Conservation (phyloP, 805 yeast species). For the Brettanomyces nanus region DNA sequence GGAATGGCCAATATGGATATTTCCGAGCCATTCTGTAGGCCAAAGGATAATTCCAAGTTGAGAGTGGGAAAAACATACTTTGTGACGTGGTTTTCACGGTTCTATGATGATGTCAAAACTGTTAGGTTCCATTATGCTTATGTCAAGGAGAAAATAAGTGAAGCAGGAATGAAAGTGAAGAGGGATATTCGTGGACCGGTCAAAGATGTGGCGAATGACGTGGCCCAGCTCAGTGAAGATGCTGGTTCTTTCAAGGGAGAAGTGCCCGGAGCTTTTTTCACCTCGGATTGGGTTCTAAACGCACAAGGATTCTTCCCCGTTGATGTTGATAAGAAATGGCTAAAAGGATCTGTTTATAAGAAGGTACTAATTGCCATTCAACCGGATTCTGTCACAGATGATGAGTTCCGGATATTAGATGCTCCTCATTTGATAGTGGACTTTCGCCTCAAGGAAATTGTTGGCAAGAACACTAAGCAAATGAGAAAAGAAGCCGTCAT, state of each 20-base stretch:
- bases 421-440: conserved; percentile 36
- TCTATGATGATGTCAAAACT: conserved; percentile 49
- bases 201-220: conserved; percentile 9
- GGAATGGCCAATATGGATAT: conserved; percentile 46
- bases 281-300: conserved; percentile 63
- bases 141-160: conserved; percentile 45
- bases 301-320: conserved; percentile 58
- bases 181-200: conserved; percentile 9
- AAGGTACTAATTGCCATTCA: conserved; percentile 64
- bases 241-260: conserved; percentile 17
- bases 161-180: conserved; percentile 46
- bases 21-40: conserved; percentile 83
- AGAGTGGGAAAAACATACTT: conserved; percentile 60
- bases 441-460: conserved; percentile 44
- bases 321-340: conserved; percentile 56
- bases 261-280: conserved; percentile 40
- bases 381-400: conserved; percentile 58
- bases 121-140: conserved; percentile 63
- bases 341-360: conserved; percentile 43
- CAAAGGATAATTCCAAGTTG: conserved; percentile 52
- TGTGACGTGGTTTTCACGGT: conserved; percentile 71
- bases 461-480: conserved; percentile 36
- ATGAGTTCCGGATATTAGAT: conserved; percentile 48
- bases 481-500: conserved; percentile 26
- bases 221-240: conserved; percentile 12